Evolutionary conservation across 345 rosid genomes (phyloP).

Genomic region (Camelina neglecta): DNA sequence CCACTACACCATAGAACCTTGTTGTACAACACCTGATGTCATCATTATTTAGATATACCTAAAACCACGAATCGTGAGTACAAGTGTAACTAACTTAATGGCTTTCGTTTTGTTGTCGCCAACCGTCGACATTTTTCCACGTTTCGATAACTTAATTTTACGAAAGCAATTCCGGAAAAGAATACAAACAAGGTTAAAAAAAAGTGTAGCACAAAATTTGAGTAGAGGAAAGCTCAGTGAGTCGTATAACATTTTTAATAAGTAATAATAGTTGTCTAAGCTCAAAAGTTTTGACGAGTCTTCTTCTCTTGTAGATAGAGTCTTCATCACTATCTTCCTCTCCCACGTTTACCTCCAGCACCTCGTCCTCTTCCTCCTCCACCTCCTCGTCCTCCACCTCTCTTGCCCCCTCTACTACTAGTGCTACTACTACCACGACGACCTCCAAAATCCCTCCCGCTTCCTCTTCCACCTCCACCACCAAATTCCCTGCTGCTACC

Average conservation of each 20-base stretch:
- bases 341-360: conserved; percentile 42
- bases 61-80: background rate
- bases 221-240: background rate
- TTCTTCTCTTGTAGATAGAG: background rate
- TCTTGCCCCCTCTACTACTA: conserved; percentile 27
- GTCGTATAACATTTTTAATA: background rate
- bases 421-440: conserved; percentile 9
- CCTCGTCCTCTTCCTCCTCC: background rate
- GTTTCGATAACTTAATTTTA: background rate
- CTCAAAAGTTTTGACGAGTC: conserved; percentile 16
- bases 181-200: background rate
- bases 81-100: background rate
- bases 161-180: background rate
- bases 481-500: conserved; percentile 14
- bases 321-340: conserved; percentile 32
- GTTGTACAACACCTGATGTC: background rate
- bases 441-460: conserved; percentile 29
- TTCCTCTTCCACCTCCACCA: conserved; percentile 42
- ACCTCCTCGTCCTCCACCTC: conserved; percentile 26
- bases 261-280: conserved; percentile 17
- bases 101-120: background rate
- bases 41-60: too few relatives aligned
- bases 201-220: conserved; percentile 26
- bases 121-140: background rate
- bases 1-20: conserved; percentile 98